These are phyloP conservation scores for Boletus bicolor DNA, from an alignment of 768 basidiomycete genomes.

Conservation along the genomic window DNA sequence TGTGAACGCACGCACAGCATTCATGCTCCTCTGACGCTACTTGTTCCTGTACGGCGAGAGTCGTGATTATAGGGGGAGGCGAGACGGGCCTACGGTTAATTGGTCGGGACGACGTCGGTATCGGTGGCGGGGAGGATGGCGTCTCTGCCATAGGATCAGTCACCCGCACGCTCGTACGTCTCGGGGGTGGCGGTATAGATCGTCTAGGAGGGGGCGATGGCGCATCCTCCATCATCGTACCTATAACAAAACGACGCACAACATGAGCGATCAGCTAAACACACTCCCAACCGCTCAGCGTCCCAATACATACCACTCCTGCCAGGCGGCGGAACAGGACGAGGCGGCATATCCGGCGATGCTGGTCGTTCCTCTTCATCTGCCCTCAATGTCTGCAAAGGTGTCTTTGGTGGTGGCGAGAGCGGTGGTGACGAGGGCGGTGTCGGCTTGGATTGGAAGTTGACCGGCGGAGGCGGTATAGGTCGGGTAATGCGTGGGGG, in stretches of 20 bases:
- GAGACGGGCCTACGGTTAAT: slow-evolving; percentile 13
- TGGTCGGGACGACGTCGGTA: slow-evolving; percentile 17
- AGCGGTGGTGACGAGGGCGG: slow-evolving; percentile 15
- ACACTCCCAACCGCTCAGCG: neutral
- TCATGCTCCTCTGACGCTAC: slow-evolving; percentile 3
- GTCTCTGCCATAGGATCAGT: slow-evolving; percentile 5
- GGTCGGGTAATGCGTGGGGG: slow-evolving; percentile 32
- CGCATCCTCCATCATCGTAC: slow-evolving; percentile 10
- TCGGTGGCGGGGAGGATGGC: slow-evolving; percentile 20
- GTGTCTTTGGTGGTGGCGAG: slow-evolving; percentile 15
- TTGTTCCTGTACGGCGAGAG: slow-evolving; percentile 11
- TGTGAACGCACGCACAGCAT: slow-evolving; percentile 2
- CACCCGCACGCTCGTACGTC: slow-evolving; percentile 23
- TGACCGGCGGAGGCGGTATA: slow-evolving; percentile 33
- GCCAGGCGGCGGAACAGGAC: slow-evolving; percentile 30
- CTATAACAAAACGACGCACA: slow-evolving; percentile 2
- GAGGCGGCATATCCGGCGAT: slow-evolving; percentile 30
- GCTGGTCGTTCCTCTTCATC: slow-evolving; percentile 26
- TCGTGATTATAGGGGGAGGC: slow-evolving; percentile 25
- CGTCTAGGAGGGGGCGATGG: slow-evolving; percentile 13
- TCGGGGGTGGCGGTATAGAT: slow-evolving; percentile 22
- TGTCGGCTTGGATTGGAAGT: slow-evolving; percentile 21
- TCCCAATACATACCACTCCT: slow-evolving; percentile 24
- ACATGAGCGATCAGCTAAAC: slow-evolving; percentile 1
- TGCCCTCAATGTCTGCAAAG: slow-evolving; percentile 9